Evolutionary conservation across 371 early-diverging fungal genomes (phyloP).

Genomic region (Syncephalastrum contaminatum): DNA sequence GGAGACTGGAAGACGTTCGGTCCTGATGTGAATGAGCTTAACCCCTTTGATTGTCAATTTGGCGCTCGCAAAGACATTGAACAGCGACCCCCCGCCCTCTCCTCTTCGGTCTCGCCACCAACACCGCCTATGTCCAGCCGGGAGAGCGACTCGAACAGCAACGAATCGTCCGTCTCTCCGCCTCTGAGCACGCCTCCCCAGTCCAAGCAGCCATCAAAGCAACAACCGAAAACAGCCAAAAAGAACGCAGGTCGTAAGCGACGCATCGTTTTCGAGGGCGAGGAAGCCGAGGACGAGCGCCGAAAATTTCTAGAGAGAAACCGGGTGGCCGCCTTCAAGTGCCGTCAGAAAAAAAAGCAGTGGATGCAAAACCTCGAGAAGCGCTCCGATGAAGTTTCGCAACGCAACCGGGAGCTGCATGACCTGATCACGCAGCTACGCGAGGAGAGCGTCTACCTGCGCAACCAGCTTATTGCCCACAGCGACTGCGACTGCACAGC

Average conservation of each 20-base stretch:
- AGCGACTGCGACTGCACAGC: conserved; percentile 54
- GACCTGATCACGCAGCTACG: conserved; percentile 51
- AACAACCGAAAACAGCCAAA: conserved; percentile 4
- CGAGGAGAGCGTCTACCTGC: conserved; percentile 66
- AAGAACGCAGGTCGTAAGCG: conserved; percentile 22
- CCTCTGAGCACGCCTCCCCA: too few species aligned
- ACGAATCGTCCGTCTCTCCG: too few species aligned
- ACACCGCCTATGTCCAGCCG: too few species aligned
- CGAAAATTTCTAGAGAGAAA: conserved; percentile 61
- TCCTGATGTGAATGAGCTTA: too few species aligned
- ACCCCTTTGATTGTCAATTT: too few species aligned
- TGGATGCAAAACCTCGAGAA: conserved; percentile 68
- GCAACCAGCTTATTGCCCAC: conserved; percentile 60
- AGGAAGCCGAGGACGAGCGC: conserved; percentile 31
- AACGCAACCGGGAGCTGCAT: conserved; percentile 58
- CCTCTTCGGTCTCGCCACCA: too few species aligned
- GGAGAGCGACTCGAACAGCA: background rate
- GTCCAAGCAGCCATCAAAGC: too few species aligned
- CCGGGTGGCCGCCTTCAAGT: conserved; percentile 70
- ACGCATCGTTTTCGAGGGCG: conserved; percentile 35
- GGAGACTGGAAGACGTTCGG: too few species aligned
- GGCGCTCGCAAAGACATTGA: too few species aligned
- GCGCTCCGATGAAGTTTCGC: conserved; percentile 46
- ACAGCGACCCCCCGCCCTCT: too few species aligned
- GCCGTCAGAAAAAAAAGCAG: conserved; percentile 75